Conservation (phyloP, 257 asterid species). For the Capsicum baccatum region DNA sequence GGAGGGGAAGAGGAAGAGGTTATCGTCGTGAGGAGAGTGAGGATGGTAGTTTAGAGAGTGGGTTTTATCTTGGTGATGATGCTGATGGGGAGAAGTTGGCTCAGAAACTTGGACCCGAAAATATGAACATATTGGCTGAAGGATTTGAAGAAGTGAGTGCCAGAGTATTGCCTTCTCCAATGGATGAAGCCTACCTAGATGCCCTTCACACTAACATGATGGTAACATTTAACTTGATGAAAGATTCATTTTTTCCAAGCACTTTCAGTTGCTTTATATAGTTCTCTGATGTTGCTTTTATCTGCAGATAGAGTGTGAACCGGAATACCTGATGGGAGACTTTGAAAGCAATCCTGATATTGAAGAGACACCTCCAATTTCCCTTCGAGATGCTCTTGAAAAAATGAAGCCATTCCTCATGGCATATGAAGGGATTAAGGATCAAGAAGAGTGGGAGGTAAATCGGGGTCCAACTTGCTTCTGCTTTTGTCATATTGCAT, state of each 20-base stretch:
- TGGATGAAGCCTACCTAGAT: constrained; percentile 64
- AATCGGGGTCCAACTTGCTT: not conserved
- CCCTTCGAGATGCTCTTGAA: constrained; percentile 84
- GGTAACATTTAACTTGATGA: constrained; percentile 48
- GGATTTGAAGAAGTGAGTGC: constrained; percentile 65
- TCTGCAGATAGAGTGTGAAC: constrained; percentile 86
- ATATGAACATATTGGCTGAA: constrained; percentile 58
- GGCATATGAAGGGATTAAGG: constrained; percentile 75
- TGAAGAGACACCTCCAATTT: constrained; percentile 79
- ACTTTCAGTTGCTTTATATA: constrained; percentile 17
- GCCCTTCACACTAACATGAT: constrained; percentile 69
- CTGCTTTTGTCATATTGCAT: not conserved
- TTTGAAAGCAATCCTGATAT: constrained; percentile 86
- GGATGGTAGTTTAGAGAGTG: constrained; percentile 46
- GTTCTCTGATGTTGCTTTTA: constrained; percentile 24
- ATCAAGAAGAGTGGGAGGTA: constrained; percentile 99
- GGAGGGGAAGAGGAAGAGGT: constrained; percentile 36
- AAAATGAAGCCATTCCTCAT: constrained; percentile 91
- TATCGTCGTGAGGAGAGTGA: constrained; percentile 36
- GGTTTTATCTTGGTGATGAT: constrained; percentile 53
- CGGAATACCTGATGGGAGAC: constrained; percentile 82
- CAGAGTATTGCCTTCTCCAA: constrained; percentile 70
- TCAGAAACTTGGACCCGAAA: constrained; percentile 70
- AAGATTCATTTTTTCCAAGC: not conserved
- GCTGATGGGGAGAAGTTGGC: constrained; percentile 69